These are phyloP conservation scores for Gliomastix tumulicola DNA, from an alignment of 2,329 filamentous ascomycete species.

Conservation along the genomic window DNA sequence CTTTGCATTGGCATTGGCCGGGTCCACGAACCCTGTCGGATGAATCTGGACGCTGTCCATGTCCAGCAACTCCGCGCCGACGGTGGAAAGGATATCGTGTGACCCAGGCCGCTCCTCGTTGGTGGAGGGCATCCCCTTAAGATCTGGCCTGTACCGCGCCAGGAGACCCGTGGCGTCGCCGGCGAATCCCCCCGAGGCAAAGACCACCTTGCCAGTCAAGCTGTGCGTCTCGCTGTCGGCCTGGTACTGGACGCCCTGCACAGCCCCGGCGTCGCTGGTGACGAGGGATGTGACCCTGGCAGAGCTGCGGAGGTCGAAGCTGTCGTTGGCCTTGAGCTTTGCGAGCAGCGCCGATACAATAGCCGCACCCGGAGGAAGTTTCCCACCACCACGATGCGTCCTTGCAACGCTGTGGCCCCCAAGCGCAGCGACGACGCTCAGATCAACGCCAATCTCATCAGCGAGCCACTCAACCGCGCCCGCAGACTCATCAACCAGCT, in stretches of 20 bases:
- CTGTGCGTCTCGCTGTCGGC: not conserved
- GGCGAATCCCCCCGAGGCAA: constrained; percentile 55
- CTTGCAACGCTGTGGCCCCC: constrained; percentile 46
- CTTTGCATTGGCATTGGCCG: constrained; percentile 28
- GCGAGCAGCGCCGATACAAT: not conserved
- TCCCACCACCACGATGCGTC: not conserved
- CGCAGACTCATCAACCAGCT: constrained; percentile 39
- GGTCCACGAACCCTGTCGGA: constrained; percentile 58
- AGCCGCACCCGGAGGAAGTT: not conserved
- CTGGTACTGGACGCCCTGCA: not conserved
- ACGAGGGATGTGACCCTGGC: not conserved
- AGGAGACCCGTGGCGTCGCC: constrained; percentile 53
- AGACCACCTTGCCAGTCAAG: constrained; percentile 44
- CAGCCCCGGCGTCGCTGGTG: not conserved
- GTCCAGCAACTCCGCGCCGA: constrained; percentile 36
- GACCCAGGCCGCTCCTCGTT: constrained; percentile 52
- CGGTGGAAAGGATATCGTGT: constrained; percentile 32
- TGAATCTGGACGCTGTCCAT: constrained; percentile 57
- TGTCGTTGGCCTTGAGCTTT: not conserved
- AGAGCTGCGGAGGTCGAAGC: not conserved
- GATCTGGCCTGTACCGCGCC: constrained; percentile 48
- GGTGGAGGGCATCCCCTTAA: constrained; percentile 53
- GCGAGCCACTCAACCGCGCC: constrained; percentile 48
- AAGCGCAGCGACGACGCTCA: constrained; percentile 49
- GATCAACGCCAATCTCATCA: constrained; percentile 49